Percentiles rank a stretch among this genome's conserved stretches.
Evolutionary conservation across 2,329 filamentous ascomycete genomes (phyloP).

Genomic region (Penicillium vulpinum): DNA sequence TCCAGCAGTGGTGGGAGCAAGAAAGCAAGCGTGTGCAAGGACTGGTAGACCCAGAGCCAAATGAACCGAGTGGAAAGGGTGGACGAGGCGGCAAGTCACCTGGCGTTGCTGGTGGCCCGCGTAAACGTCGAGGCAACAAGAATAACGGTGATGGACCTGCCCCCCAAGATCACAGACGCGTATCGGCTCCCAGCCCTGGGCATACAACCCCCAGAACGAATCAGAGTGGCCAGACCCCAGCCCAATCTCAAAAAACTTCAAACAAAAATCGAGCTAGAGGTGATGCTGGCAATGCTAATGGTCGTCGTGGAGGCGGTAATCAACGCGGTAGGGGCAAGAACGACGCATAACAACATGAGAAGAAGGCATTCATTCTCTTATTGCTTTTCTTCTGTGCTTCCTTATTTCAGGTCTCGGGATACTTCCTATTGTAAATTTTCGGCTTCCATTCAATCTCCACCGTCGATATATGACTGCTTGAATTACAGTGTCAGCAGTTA

Average conservation of each 20-base stretch:
- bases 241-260: constrained; percentile 9
- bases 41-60: constrained; percentile 27
- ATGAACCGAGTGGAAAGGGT: constrained; percentile 14
- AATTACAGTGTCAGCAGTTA: background rate
- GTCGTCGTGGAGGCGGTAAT: constrained; percentile 27
- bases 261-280: constrained; percentile 14
- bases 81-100: constrained; percentile 18
- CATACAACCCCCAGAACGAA: constrained; percentile 13
- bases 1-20: constrained; percentile 66
- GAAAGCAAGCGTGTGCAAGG: constrained; percentile 41
- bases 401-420: background rate
- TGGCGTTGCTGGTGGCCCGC: constrained; percentile 10
- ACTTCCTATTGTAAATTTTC: background rate
- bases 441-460: background rate
- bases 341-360: constrained; percentile 5
- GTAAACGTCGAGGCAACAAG: constrained; percentile 23
- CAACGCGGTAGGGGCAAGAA: constrained; percentile 23
- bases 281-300: constrained; percentile 8
- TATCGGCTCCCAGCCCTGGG: background rate
- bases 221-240: constrained; percentile 12
- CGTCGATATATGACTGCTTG: background rate
- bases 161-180: constrained; percentile 6
- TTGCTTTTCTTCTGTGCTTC: background rate
- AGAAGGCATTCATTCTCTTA: background rate
- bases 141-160: constrained; percentile 1